These are phyloP conservation scores for Cryptosporidium parvum DNA, from an alignment of 169 alveolate species.

Conservation along the genomic window DNA sequence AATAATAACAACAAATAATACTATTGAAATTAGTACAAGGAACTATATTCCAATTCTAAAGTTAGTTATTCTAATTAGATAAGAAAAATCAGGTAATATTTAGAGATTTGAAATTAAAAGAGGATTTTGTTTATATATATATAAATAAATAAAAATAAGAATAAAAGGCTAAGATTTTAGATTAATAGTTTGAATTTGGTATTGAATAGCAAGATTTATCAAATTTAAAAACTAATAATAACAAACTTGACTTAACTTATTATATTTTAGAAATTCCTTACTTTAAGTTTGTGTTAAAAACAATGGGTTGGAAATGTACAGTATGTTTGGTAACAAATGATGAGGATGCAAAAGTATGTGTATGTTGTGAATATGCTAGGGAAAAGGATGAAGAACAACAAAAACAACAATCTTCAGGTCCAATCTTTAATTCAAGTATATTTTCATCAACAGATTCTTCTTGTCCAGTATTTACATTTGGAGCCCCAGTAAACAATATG, in stretches of 20 bases:
- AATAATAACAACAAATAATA: too few relatives aligned
- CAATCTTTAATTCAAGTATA: conserved; percentile 9
- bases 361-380: conserved; percentile 63
- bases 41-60: neutral
- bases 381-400: neutral
- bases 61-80: too few relatives aligned
- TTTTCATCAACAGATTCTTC: conserved; percentile 18
- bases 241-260: too few relatives aligned
- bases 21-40: neutral
- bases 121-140: neutral
- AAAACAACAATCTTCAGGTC: conserved; percentile 2
- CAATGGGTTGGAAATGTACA: conserved; percentile 72
- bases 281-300: neutral
- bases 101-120: neutral
- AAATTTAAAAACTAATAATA: too few relatives aligned
- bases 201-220: neutral
- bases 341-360: conserved; percentile 57
- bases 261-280: too few relatives aligned
- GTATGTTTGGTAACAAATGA: conserved; percentile 72
- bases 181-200: neutral
- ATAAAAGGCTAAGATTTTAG: too few relatives aligned
- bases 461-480: conserved; percentile 66
- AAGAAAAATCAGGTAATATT: too few relatives aligned
- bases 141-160: too few relatives aligned
- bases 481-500: neutral